phyloP scores from a whole-genome alignment of 208 protist species.

The Kentomonas sorsogonicus region DNA sequence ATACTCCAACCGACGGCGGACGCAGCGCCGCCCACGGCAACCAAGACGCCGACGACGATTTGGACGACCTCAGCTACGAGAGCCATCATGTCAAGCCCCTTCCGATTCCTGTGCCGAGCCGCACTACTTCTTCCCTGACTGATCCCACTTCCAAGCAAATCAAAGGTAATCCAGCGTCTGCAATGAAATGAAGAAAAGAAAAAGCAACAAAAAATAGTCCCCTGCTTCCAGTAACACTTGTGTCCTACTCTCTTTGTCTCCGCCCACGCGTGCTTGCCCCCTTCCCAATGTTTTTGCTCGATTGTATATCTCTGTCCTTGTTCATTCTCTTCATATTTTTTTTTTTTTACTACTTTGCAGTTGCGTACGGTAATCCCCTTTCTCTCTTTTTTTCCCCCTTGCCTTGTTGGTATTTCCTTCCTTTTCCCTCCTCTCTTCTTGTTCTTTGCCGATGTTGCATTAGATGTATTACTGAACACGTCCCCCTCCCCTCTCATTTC shows the following conservation, averaged over 20 bases:
- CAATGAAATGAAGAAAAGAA: constrained; percentile 20
- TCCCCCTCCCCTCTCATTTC: too few species aligned
- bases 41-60: too few species aligned
- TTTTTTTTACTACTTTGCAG: background rate
- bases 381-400: constrained; percentile 3
- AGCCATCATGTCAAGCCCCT: too few species aligned
- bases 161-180: too few species aligned
- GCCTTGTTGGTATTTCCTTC: constrained; percentile 7
- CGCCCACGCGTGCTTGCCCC: background rate
- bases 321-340: constrained; percentile 1
- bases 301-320: background rate
- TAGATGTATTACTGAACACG: constrained; percentile 1
- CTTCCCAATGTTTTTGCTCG: background rate
- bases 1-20: too few species aligned
- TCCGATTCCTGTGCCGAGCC: too few species aligned
- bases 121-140: too few species aligned
- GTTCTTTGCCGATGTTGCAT: background rate
- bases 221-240: background rate
- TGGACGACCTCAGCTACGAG: too few species aligned
- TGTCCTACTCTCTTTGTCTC: constrained; percentile 1
- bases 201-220: constrained; percentile 12
- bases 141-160: too few species aligned
- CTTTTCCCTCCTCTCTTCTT: constrained; percentile 3
- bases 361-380: background rate
- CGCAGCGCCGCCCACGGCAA: too few species aligned